These are phyloP conservation scores for Sugiyamaella sp. DNA, from an alignment of 1,139 yeast species.

Conservation along the genomic window DNA sequence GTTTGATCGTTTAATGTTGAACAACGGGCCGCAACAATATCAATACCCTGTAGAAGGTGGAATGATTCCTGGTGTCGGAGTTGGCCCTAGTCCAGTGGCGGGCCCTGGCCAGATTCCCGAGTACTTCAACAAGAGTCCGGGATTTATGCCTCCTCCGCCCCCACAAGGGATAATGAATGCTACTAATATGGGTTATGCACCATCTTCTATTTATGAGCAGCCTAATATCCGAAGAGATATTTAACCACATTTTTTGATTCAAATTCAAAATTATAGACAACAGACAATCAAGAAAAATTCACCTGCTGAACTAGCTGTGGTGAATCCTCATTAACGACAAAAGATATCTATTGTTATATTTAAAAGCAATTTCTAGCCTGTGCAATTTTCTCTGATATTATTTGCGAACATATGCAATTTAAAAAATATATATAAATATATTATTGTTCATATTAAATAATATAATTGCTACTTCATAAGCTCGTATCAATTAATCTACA, in stretches of 20 bases:
- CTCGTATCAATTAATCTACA: constrained; percentile 1
- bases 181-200: constrained; percentile 21
- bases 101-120: constrained; percentile 6
- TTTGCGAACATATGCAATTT: constrained; percentile 9
- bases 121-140: constrained; percentile 7
- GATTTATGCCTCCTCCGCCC: constrained; percentile 17
- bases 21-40: constrained; percentile 8
- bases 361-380: constrained; percentile 4
- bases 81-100: neutral
- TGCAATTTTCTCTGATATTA: neutral
- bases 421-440: constrained; percentile 12
- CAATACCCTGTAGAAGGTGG: constrained; percentile 5
- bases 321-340: constrained; percentile 3
- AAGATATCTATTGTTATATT: constrained; percentile 1
- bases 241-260: neutral
- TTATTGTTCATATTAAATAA: constrained; percentile 6
- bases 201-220: constrained; percentile 22
- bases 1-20: constrained; percentile 27
- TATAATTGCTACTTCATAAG: constrained; percentile 7
- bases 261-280: neutral
- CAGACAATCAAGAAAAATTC: neutral
- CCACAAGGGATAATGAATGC: constrained; percentile 16
- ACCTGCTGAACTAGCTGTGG: neutral
- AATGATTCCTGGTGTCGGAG: neutral
- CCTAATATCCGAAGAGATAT: constrained; percentile 19